phyloP scores from a whole-genome alignment of 148 eudicot species.

The Diospyros lotus region DNA sequence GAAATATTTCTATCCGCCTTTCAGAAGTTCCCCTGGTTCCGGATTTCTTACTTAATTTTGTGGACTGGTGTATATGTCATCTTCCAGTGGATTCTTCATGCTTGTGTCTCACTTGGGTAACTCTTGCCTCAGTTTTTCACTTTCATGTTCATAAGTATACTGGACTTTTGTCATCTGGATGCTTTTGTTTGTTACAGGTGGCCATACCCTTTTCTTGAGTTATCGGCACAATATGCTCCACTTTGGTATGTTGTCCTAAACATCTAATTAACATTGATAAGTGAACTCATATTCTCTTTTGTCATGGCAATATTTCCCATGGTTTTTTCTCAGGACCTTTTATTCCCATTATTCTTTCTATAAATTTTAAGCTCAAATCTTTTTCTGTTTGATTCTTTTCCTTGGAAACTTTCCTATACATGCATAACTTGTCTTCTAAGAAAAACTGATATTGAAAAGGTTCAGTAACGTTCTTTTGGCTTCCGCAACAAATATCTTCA shows the following conservation, averaged over 20 bases:
- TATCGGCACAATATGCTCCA: slow-evolving; percentile 42
- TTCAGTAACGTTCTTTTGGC: too few relatives aligned
- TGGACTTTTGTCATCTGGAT: slow-evolving; percentile 1
- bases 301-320: neutral
- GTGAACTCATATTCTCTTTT: neutral
- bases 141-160: neutral
- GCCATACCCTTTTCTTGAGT: slow-evolving; percentile 76
- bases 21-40: slow-evolving; percentile 61
- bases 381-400: too few relatives aligned
- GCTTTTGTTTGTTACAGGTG: slow-evolving; percentile 42
- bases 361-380: too few relatives aligned
- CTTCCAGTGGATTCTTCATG: slow-evolving; percentile 58
- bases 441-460: too few relatives aligned
- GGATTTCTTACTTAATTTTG: slow-evolving; percentile 50
- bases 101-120: slow-evolving; percentile 45
- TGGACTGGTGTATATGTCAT: slow-evolving; percentile 54
- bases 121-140: neutral
- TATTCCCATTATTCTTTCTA: too few relatives aligned
- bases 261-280: neutral
- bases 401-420: too few relatives aligned
- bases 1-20: slow-evolving; percentile 8
- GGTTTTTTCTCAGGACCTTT: too few relatives aligned
- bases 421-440: too few relatives aligned
- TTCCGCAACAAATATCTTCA: too few relatives aligned
- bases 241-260: slow-evolving; percentile 38